Evolutionary conservation across 805 yeast genomes (phyloP).

Genomic region (Kuraishia floccosa): DNA sequence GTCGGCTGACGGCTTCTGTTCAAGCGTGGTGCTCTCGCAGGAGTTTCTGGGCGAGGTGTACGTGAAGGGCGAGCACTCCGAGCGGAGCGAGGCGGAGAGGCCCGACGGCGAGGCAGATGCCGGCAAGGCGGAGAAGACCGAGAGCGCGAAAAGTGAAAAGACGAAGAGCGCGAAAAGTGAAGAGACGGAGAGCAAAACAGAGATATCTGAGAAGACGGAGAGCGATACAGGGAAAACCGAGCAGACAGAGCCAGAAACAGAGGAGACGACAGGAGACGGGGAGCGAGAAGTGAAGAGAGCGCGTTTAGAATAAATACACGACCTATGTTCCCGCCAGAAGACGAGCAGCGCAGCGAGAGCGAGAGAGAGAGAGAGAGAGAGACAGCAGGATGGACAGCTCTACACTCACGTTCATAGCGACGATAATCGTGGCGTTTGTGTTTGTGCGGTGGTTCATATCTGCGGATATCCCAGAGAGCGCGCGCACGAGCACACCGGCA

Average conservation of each 20-base stretch:
- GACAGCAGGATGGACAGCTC: constrained; percentile 37
- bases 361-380: background rate
- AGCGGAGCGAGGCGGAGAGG: constrained; percentile 8
- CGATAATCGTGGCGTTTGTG: constrained; percentile 41
- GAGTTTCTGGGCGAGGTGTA: constrained; percentile 43
- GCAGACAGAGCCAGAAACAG: too few relatives aligned
- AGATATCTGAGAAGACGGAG: background rate
- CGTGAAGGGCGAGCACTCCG: constrained; percentile 7
- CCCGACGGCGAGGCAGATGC: background rate
- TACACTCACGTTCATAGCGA: constrained; percentile 35
- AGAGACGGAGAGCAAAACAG: background rate
- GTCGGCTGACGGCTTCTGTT: constrained; percentile 90
- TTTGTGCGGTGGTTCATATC: constrained; percentile 57
- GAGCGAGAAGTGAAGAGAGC: too few relatives aligned
- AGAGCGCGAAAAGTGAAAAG: constrained; percentile 14
- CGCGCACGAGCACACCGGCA: background rate
- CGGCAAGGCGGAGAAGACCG: constrained; percentile 6
- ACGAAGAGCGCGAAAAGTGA: background rate
- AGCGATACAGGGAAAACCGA: too few relatives aligned
- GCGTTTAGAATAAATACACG: background rate
- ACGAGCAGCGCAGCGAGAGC: background rate
- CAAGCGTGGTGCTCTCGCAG: constrained; percentile 44
- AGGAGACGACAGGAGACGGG: background rate
- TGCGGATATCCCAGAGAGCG: constrained; percentile 32
- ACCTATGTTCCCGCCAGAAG: background rate